phyloP scores from a whole-genome alignment of 495 filamentous ascomycete genomes.

The Hypoxylon crocopeplum region DNA sequence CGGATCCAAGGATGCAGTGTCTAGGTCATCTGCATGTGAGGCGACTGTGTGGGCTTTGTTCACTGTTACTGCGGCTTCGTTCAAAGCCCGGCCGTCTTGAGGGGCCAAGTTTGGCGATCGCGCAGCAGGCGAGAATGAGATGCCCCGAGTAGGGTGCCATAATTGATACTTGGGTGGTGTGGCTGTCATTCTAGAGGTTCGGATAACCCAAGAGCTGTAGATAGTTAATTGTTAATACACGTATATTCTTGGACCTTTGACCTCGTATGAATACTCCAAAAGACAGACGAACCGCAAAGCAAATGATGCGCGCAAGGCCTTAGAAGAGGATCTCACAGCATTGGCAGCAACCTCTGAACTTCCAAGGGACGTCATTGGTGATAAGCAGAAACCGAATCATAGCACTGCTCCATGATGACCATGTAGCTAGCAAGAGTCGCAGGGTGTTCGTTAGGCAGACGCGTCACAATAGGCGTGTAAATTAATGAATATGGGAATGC shows the following conservation, averaged over 20 bases:
- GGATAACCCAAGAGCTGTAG: slow-evolving; percentile 16
- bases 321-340: slow-evolving; percentile 34
- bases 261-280: background rate
- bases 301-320: slow-evolving; percentile 16
- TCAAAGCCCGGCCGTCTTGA: slow-evolving; percentile 7
- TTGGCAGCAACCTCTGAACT: slow-evolving; percentile 28
- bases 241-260: background rate
- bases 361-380: slow-evolving; percentile 34
- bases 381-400: slow-evolving; percentile 10
- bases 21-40: background rate
- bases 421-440: slow-evolving; percentile 3
- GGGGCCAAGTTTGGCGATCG: slow-evolving; percentile 19
- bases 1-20: background rate
- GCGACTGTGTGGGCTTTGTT: background rate
- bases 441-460: slow-evolving; percentile 27
- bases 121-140: slow-evolving; percentile 43
- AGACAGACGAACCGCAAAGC: slow-evolving; percentile 30
- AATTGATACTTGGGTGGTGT: slow-evolving; percentile 37
- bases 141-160: slow-evolving; percentile 51
- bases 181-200: slow-evolving; percentile 37
- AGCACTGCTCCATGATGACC: slow-evolving; percentile 35
- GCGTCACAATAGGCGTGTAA: slow-evolving; percentile 5
- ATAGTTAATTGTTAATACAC: slow-evolving; percentile 11
- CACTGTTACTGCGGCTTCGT: background rate
- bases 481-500: background rate